These are phyloP conservation scores for Blechomonas ayalai DNA, from an alignment of 208 protist genomes.

Conservation along the genomic window DNA sequence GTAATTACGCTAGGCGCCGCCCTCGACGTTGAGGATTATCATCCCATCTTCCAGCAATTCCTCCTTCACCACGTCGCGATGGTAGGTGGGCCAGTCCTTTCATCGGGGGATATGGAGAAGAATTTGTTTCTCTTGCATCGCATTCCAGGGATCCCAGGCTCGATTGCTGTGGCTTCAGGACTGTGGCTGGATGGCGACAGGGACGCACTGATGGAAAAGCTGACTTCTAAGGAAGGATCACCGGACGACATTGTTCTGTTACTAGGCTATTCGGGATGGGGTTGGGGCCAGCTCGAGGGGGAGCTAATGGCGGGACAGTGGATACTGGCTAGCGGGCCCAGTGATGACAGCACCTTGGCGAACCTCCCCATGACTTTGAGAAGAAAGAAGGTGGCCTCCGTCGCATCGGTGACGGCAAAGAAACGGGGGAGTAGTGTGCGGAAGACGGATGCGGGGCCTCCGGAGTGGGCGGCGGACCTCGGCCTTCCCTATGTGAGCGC, in stretches of 20 bases:
- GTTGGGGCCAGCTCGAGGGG: constrained; percentile 56
- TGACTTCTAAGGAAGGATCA: constrained; percentile 36
- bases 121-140: constrained; percentile 67
- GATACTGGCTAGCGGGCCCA: too few species aligned
- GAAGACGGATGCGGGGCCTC: not conserved
- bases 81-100: constrained; percentile 73
- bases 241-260: constrained; percentile 64
- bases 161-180: constrained; percentile 36
- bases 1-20: constrained; percentile 36
- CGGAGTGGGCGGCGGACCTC: not conserved
- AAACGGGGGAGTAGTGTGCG: not conserved
- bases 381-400: too few species aligned
- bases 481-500: too few species aligned
- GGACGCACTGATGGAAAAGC: constrained; percentile 51
- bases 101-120: constrained; percentile 50
- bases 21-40: constrained; percentile 33
- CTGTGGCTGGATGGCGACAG: constrained; percentile 72
- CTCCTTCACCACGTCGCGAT: constrained; percentile 61
- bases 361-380: too few species aligned
- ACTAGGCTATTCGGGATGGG: constrained; percentile 77
- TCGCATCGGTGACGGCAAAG: not conserved
- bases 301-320: constrained; percentile 66
- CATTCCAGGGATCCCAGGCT: constrained; percentile 48
- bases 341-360: too few species aligned
- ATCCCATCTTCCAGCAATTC: constrained; percentile 53